These are phyloP conservation scores for Coemansia guatemalensis DNA, from an alignment of 192 early-diverging fungal species.

Conservation along the genomic window DNA sequence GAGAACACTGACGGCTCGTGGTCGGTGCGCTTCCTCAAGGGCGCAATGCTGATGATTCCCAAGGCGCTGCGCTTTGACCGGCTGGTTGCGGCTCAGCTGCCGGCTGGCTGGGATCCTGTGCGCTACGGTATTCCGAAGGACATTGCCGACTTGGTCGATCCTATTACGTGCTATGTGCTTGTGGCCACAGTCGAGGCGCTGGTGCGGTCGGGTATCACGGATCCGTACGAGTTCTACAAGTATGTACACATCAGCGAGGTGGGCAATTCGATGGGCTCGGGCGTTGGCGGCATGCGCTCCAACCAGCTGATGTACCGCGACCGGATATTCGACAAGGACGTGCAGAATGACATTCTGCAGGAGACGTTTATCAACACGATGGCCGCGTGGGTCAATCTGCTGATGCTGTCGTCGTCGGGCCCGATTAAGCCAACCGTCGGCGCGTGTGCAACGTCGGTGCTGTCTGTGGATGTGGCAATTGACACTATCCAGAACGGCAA, in stretches of 20 bases:
- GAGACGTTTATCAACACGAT: slow-evolving; percentile 97
- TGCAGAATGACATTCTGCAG: slow-evolving; percentile 91
- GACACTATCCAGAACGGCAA: slow-evolving; percentile 87
- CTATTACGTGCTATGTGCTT: slow-evolving; percentile 82
- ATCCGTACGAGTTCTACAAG: slow-evolving; percentile 96
- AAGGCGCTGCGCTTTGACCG: slow-evolving; percentile 92
- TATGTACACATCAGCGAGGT: slow-evolving; percentile 94
- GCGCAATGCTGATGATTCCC: slow-evolving; percentile 83
- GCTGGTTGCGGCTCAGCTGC: slow-evolving; percentile 77
- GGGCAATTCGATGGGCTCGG: slow-evolving; percentile 87
- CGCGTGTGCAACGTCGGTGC: slow-evolving; percentile 90
- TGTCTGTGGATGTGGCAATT: slow-evolving; percentile 87
- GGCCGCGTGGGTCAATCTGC: slow-evolving; percentile 94
- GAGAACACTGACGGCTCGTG: slow-evolving; percentile 65
- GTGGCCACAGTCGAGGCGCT: slow-evolving; percentile 92
- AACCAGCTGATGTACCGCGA: slow-evolving; percentile 79
- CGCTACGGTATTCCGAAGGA: slow-evolving; percentile 93
- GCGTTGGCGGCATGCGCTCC: slow-evolving; percentile 83
- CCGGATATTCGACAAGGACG: slow-evolving; percentile 76
- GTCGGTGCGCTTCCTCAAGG: slow-evolving; percentile 82
- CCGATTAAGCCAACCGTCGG: slow-evolving; percentile 69
- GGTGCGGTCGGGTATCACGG: slow-evolving; percentile 86
- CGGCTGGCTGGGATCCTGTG: slow-evolving; percentile 89
- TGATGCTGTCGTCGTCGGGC: slow-evolving; percentile 87
- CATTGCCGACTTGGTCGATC: slow-evolving; percentile 88